These are phyloP conservation scores for Wickerhamiella infanticola DNA, from an alignment of 1,139 yeast species.

Conservation along the genomic window DNA sequence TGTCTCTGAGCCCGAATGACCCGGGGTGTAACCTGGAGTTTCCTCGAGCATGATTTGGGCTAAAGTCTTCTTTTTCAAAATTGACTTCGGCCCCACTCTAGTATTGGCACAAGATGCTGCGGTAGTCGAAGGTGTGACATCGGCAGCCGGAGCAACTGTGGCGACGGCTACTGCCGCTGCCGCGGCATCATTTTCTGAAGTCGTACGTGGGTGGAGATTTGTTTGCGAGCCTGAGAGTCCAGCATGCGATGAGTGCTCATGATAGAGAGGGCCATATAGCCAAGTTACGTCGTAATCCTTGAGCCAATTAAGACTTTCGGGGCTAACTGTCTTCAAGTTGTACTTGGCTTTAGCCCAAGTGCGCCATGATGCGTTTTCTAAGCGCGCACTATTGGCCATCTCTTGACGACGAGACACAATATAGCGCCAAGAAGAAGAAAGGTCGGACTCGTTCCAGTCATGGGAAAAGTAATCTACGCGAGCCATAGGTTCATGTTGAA, in stretches of 20 bases:
- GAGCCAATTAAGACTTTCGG: constrained; percentile 67
- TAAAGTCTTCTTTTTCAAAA: constrained; percentile 65
- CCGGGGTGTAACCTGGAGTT: constrained; percentile 17
- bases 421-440: constrained; percentile 89
- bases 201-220: background rate
- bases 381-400: constrained; percentile 41
- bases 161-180: constrained; percentile 1
- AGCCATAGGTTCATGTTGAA: constrained; percentile 63
- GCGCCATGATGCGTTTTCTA: constrained; percentile 77
- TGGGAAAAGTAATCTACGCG: constrained; percentile 93
- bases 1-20: constrained; percentile 7
- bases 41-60: constrained; percentile 49
- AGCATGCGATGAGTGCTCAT: constrained; percentile 25
- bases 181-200: constrained; percentile 2
- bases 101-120: background rate
- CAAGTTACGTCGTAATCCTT: constrained; percentile 75
- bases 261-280: constrained; percentile 70
- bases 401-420: constrained; percentile 62
- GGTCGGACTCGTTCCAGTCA: constrained; percentile 88
- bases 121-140: background rate
- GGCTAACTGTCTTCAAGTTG: constrained; percentile 55
- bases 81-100: constrained; percentile 31
- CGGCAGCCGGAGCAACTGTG: background rate
- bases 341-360: constrained; percentile 76
- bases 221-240: constrained; percentile 10